Conservation (phyloP, 1,139 yeast species). For the Hansenula lynferdii region DNA sequence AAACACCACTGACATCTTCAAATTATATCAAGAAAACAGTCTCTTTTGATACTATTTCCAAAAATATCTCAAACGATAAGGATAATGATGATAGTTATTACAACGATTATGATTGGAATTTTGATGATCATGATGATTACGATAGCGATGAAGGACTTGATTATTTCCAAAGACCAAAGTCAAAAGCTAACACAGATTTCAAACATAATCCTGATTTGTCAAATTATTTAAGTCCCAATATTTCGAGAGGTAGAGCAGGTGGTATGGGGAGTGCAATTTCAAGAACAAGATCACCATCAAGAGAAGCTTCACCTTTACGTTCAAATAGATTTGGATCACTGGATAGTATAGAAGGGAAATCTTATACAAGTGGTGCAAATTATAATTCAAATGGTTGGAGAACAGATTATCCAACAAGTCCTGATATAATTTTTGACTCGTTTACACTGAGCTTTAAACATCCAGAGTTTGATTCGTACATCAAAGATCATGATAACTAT, state of each 20-base stretch:
- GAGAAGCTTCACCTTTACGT: conserved; percentile 19
- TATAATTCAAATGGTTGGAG: conserved; percentile 12
- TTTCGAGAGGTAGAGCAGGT: too few species aligned
- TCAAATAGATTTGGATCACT: conserved; percentile 42
- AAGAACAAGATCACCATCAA: too few species aligned
- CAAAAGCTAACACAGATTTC: background rate
- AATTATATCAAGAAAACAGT: conserved; percentile 23
- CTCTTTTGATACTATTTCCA: conserved; percentile 42
- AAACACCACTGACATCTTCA: background rate
- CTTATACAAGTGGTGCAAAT: conserved; percentile 7
- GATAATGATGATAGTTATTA: too few species aligned
- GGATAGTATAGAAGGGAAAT: conserved; percentile 41
- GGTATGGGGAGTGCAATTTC: background rate
- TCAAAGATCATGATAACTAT: conserved; percentile 27
- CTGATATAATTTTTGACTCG: conserved; percentile 9
- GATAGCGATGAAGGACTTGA: too few species aligned
- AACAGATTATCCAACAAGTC: conserved; percentile 14
- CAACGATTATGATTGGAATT: conserved; percentile 17
- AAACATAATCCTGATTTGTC: conserved; percentile 1
- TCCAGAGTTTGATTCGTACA: conserved; percentile 25
- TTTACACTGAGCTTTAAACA: conserved; percentile 7
- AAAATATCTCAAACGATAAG: conserved; percentile 25
- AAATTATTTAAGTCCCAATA: background rate
- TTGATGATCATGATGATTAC: conserved; percentile 14
- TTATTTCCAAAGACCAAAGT: too few species aligned